These are phyloP conservation scores for Thelonectria rubi DNA, from an alignment of 2,329 filamentous ascomycete genomes.

Conservation along the genomic window DNA sequence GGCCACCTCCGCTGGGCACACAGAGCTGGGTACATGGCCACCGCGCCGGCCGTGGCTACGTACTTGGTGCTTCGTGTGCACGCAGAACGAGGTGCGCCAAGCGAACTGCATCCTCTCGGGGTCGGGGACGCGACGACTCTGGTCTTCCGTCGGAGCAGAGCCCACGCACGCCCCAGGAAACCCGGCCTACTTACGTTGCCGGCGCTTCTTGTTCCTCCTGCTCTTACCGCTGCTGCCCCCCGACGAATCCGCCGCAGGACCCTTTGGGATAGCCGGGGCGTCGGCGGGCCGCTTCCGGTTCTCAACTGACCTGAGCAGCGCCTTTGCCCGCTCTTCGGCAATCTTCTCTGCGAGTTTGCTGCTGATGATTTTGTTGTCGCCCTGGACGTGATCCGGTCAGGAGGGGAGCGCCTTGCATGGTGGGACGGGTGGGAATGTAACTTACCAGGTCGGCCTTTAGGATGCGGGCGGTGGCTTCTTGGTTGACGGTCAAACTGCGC, in stretches of 20 bases:
- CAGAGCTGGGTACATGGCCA: too few relatives aligned
- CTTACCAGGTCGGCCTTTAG: conserved; percentile 81
- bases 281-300: conserved; percentile 55
- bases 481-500: conserved; percentile 69
- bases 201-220: conserved; percentile 48
- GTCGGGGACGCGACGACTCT: too few relatives aligned
- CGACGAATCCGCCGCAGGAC: conserved; percentile 28
- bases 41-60: neutral
- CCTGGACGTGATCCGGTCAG: conserved; percentile 44
- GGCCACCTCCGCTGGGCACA: too few relatives aligned
- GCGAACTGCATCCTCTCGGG: too few relatives aligned
- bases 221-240: conserved; percentile 32
- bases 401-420: neutral
- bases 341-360: conserved; percentile 64
- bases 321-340: conserved; percentile 64
- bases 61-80: too few relatives aligned
- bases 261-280: conserved; percentile 37
- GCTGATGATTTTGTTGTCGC: conserved; percentile 62
- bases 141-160: too few relatives aligned
- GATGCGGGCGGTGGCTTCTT: conserved; percentile 80
- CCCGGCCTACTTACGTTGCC: conserved; percentile 42
- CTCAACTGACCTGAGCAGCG: conserved; percentile 57
- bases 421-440: conserved; percentile 13
- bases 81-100: too few relatives aligned
- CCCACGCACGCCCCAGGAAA: too few relatives aligned